phyloP scores from a whole-genome alignment of 1,139 yeast genomes.

The Hemisphaericaspora lyxosophila region DNA sequence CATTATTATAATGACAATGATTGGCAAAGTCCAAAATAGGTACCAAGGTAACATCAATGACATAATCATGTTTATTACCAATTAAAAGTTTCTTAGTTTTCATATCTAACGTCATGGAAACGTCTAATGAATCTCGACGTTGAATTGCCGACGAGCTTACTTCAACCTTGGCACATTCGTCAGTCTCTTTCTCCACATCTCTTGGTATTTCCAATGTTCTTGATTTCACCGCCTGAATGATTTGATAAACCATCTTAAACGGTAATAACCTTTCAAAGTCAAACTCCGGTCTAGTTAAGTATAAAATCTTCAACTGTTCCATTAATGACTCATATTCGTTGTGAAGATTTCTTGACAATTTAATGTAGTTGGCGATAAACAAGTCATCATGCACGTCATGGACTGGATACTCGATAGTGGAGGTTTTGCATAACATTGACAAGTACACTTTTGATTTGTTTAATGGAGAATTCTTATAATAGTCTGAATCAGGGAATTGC shows the following conservation, averaged over 20 bases:
- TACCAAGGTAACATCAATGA: constrained; percentile 56
- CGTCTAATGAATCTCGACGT: constrained; percentile 5
- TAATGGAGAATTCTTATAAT: constrained; percentile 13
- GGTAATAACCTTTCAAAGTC: constrained; percentile 16
- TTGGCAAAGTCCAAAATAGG: constrained; percentile 70
- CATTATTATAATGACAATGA: constrained; percentile 49
- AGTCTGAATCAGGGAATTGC: constrained; percentile 2
- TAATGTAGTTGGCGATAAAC: constrained; percentile 17
- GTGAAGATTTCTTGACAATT: constrained; percentile 10
- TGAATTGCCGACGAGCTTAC: not conserved
- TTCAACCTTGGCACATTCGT: constrained; percentile 17
- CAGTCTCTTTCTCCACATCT: constrained; percentile 14
- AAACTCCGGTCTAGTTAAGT: constrained; percentile 11
- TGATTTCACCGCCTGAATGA: constrained; percentile 53
- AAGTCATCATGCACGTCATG: constrained; percentile 6
- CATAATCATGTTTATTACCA: constrained; percentile 31
- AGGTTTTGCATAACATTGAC: constrained; percentile 26
- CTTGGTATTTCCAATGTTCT: constrained; percentile 66
- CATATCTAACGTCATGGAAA: constrained; percentile 7
- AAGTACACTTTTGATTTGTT: constrained; percentile 23
- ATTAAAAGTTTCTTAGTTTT: constrained; percentile 5
- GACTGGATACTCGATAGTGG: constrained; percentile 11
- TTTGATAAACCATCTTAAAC: constrained; percentile 35
- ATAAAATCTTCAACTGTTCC: constrained; percentile 15
- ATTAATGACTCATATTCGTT: constrained; percentile 17